Base-by-base conservation (phyloP, 768 basidiomycete species). In the Boletus rubroflammeus region DNA sequence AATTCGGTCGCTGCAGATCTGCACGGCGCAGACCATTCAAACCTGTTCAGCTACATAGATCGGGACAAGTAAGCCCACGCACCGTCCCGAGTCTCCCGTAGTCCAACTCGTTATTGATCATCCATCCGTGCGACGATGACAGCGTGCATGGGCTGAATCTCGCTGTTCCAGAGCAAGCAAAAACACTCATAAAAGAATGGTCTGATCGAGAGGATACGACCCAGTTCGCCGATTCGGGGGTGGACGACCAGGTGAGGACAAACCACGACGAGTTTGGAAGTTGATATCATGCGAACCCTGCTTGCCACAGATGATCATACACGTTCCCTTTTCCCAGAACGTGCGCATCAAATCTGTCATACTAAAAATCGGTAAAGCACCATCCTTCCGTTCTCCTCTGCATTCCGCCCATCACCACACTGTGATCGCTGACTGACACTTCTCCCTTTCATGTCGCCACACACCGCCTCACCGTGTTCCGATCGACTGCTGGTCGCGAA, bases 71-170 rank as follows among this genome's bases (percentile, higher is more conserved):
- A 66, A 79, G 65, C 50, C 19, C 19, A 32, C 40, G 6, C 28
- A 54, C 15, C 6, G 28, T 50, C 46, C 28, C 21, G 23, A 47
- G 19, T 36, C 34, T 17, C 35, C 26, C 29, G 38, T 19, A 32
- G 56, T 25, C 17, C 29, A 40, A 7, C 17, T 39, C 32, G 46
- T 46, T 32, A 50, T 47, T 51, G 34, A 44, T 46, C 46, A 48
- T 50, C 34, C 19, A 31, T 47, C 40, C 28, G 6, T 54, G 38
- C 25, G 19, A 42, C 50, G 35, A 41, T 17, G 41, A 53, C 50
- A 92, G 88, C 65, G 87, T 93, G 47, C 78, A 93, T 65, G 91
- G 91, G 38, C 72, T 93, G 62, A 92, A 92, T 65, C 72, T 93
- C 50, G 78, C 80, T 6, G 78, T 90, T n/a, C 90, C 90, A 25